Evolutionary conservation across 2,329 filamentous ascomycete species (phyloP), one percentile per base, ranked within the genome.

Genomic region (Colletotrichum lindemuthianum): DNA sequence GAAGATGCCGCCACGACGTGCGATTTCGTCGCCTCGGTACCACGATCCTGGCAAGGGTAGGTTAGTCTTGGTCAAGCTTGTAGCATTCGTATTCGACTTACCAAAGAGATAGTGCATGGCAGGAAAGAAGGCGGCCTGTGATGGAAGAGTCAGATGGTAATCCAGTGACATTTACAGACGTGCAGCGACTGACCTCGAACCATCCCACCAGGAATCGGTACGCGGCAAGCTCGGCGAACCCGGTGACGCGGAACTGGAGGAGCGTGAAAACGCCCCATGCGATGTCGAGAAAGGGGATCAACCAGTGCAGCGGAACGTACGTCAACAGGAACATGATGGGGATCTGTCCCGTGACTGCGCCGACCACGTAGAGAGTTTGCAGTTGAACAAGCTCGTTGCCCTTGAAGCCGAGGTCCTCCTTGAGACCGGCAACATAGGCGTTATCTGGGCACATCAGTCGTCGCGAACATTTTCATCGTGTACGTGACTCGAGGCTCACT

Each of bases 251-350:
- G 69, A 47, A 44, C 63, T 67, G 47, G 66, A 86, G 74, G 11
- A 88, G 76, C 0, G 85, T 88, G 64, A 88, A 84, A 36, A 87
- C 71, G 0, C 84, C 84, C 86, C 86, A 88, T 1, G 76, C 71
- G 2, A 87, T 68, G 63, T 87, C 83, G 66, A 65, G 4, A 71
- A 60, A 53, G 68, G 72, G 54, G 59, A 75, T 24, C 47, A 60
- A 5, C 74, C 44, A 75, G 70, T 57, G 71, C 69, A 24, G 70
- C 37, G 4, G 74, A 72, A 32, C 72, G 70, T 12, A 73, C 51
- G 5, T 72, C 34, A 7, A 70, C 67, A 32, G 70, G 74, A 36
- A 76, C 61, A n/a, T 76, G 65, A 65, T 76, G 68, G 54, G 76
- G 72, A 54, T 70, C 73, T 54, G 51, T 4, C 72, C 72, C 10